Conservation (phyloP, 805 yeast genomes). For the Candida chilensis region DNA sequence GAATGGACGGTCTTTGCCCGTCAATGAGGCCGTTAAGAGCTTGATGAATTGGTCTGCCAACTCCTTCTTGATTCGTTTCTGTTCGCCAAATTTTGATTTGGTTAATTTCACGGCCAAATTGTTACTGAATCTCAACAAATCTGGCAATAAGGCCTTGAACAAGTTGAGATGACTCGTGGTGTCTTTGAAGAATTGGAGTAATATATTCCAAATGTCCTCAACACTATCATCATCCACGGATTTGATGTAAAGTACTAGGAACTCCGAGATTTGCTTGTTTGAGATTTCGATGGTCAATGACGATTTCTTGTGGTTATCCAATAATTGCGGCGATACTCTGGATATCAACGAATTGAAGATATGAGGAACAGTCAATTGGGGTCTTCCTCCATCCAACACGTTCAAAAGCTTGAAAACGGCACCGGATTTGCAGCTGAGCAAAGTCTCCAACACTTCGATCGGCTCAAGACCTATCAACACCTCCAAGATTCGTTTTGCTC, state of each 20-base stretch:
- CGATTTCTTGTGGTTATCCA: conserved; percentile 27
- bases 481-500: conserved; percentile 59
- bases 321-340: conserved; percentile 25
- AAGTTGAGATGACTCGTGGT: conserved; percentile 33
- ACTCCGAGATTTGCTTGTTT: conserved; percentile 34
- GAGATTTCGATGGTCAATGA: conserved; percentile 36
- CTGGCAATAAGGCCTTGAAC: conserved; percentile 43
- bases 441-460: conserved; percentile 59
- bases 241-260: conserved; percentile 51
- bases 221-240: conserved; percentile 69
- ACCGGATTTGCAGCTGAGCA: conserved; percentile 23
- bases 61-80: conserved; percentile 49
- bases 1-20: too few species aligned
- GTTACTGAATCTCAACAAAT: conserved; percentile 41
- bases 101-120: conserved; percentile 47
- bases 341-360: conserved; percentile 47
- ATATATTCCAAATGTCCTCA: conserved; percentile 66
- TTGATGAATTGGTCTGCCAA: conserved; percentile 26
- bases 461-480: conserved; percentile 60
- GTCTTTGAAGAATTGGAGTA: conserved; percentile 53
- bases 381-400: conserved; percentile 76
- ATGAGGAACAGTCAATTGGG: conserved; percentile 64
- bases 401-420: conserved; percentile 54
- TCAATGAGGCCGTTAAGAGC: conserved; percentile 13
- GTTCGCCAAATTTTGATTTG: conserved; percentile 53